Base-by-base conservation (phyloP, 2,329 filamentous ascomycete species). In the Aspergillus sp. region DNA sequence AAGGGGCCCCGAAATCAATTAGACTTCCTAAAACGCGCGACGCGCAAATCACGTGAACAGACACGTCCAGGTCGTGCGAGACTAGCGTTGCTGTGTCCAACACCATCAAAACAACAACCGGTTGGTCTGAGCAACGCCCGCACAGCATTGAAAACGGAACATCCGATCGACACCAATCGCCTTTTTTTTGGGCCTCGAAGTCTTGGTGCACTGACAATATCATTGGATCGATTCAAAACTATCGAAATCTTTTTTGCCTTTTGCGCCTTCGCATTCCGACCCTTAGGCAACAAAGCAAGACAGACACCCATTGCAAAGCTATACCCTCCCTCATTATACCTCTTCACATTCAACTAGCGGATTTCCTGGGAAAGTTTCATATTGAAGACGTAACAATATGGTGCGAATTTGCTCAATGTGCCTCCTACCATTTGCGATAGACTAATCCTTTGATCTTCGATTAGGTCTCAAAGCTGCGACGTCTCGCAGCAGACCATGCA, bases 401-500 rank as follows among this genome's bases (percentile, higher is more conserved):
- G 48, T 51, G 30, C 17, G 46, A 34, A 20, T 20, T 30, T 20
- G 9, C 17, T 34, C 6, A 20, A 9, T 15, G 9, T 49, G 13
- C 27, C 19, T 40, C 19, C n/a, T 37, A 8, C 8, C 37, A 19
- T 27, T 12, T 34, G 27, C 7, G 8, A 12, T 34, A 40, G 27
- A n/a, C 51, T 57, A 50, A 46, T 37, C n/a, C 30, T 7, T 20
- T 15, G 4, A 5, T 37, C 15, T 22, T 17, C 33, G 3, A 22
- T 12, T 41, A 76, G 74, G 64, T 67, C 54, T 73, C 71, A n/a
- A 70, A 69, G 46, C 56, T 87, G 46, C 83, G 84, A 56, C 83
- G 85, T 59, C 80, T 88, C 41, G 83, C 83, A 27, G 78, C 80
- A 61, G 85, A 88, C 69, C 84, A 86, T 68, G 79, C 80, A 60